phyloP scores from a whole-genome alignment of 164 flowering plant genomes.

The Dillenia turbinata region DNA sequence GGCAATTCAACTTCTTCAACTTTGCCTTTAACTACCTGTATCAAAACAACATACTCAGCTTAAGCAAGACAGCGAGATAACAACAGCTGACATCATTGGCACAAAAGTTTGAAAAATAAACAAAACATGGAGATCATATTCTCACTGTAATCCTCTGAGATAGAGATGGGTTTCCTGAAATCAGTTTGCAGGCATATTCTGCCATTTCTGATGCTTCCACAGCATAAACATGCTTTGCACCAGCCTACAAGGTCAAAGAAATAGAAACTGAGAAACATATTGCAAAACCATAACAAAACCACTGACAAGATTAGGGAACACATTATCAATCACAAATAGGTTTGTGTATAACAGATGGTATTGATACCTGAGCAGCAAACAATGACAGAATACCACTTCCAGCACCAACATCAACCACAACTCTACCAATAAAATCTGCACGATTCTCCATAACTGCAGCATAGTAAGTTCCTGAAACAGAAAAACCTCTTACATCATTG shows the following conservation, averaged over 20 bases:
- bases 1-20: conserved; percentile 98
- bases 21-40: conserved; percentile 90
- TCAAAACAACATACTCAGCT: not conserved
- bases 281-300: not conserved
- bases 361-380: conserved; percentile 93
- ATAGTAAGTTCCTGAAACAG: conserved; percentile 75
- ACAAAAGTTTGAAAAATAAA: not conserved
- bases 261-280: conserved; percentile 1
- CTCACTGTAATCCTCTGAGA: conserved; percentile 75
- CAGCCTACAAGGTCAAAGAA: conserved; percentile 50
- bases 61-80: conserved; percentile 3
- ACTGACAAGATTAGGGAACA: not conserved
- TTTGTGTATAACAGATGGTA: not conserved
- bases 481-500: not conserved
- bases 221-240: conserved; percentile 99
- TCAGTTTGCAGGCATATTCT: conserved; percentile 84
- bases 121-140: not conserved
- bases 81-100: not conserved
- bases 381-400: conserved; percentile 99
- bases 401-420: conserved; percentile 99
- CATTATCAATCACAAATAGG: too few species aligned
- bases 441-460: conserved; percentile 97
- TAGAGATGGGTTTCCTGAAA: conserved; percentile 85
- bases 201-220: conserved; percentile 99
- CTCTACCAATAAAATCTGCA: conserved; percentile 73